phyloP scores from a whole-genome alignment of 164 flowering plant genomes.

The Vitis amurensis region DNA sequence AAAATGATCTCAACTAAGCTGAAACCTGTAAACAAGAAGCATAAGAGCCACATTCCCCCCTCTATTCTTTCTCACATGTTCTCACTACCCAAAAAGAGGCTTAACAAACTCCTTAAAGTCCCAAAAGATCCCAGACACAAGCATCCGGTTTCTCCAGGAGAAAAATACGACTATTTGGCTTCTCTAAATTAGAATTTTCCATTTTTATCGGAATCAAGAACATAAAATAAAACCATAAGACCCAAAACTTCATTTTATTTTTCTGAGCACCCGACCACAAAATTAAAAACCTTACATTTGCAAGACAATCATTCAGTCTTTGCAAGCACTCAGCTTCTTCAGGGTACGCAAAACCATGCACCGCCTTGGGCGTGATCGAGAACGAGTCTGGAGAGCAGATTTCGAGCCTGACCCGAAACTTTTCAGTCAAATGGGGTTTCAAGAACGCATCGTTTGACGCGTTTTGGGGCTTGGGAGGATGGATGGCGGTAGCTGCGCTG shows the following conservation, averaged over 20 bases:
- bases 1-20: too few species aligned
- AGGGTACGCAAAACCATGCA: conserved; percentile 49
- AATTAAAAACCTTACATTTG: conserved; percentile 40
- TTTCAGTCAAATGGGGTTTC: conserved; percentile 17
- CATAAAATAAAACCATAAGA: background rate
- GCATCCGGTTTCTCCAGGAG: too few species aligned
- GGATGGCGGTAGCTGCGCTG: background rate
- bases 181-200: background rate
- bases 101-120: too few species aligned
- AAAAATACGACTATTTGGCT: background rate
- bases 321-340: conserved; percentile 59
- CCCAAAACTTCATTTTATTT: background rate
- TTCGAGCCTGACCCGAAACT: conserved; percentile 66
- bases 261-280: background rate
- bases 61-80: too few species aligned
- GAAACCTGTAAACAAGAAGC: too few species aligned
- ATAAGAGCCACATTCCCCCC: too few species aligned
- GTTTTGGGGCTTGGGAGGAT: background rate
- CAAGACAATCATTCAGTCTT: conserved; percentile 45
- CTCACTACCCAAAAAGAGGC: too few species aligned
- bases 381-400: conserved; percentile 87
- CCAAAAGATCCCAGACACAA: too few species aligned
- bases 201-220: background rate
- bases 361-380: conserved; percentile 47
- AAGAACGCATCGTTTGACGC: background rate